Conservation (phyloP, 1,139 yeast genomes). For the Kodamaea sp. region DNA sequence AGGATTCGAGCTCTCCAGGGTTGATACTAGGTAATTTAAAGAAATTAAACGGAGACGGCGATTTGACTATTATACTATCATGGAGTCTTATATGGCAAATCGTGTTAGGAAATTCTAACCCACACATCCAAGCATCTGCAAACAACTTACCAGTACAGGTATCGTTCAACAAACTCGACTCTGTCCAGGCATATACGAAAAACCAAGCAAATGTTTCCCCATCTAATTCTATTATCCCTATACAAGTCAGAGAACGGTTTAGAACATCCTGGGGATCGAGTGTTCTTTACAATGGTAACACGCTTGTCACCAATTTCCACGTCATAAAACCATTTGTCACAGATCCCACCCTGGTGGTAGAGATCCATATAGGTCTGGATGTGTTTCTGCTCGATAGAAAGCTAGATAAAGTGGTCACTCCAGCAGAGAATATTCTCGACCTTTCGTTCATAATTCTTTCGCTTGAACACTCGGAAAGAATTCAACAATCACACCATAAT, state of each 20-base stretch:
- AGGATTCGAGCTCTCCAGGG: constrained; percentile 37
- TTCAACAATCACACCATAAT: not conserved
- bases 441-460: constrained; percentile 31
- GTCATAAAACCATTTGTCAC: constrained; percentile 30
- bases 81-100: constrained; percentile 38
- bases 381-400: constrained; percentile 1
- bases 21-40: constrained; percentile 52
- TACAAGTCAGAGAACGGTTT: constrained; percentile 10
- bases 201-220: not conserved
- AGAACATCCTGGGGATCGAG: constrained; percentile 39
- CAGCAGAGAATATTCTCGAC: constrained; percentile 33
- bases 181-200: not conserved
- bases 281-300: constrained; percentile 25
- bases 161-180: not conserved
- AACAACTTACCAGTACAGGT: not conserved
- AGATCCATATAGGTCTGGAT: constrained; percentile 8
- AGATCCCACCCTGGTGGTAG: constrained; percentile 6
- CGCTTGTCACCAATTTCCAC: constrained; percentile 39
- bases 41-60: constrained; percentile 63
- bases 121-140: not conserved
- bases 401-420: constrained; percentile 20
- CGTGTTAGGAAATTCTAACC: not conserved
- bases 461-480: not conserved
- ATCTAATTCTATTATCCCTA: constrained; percentile 12
- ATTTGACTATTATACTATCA: constrained; percentile 49